Percentiles rank a stretch among this genome's conserved stretches.
These are phyloP conservation scores for Actinomucor elegans DNA, from an alignment of 371 early-diverging fungal species.

Conservation along the genomic window DNA sequence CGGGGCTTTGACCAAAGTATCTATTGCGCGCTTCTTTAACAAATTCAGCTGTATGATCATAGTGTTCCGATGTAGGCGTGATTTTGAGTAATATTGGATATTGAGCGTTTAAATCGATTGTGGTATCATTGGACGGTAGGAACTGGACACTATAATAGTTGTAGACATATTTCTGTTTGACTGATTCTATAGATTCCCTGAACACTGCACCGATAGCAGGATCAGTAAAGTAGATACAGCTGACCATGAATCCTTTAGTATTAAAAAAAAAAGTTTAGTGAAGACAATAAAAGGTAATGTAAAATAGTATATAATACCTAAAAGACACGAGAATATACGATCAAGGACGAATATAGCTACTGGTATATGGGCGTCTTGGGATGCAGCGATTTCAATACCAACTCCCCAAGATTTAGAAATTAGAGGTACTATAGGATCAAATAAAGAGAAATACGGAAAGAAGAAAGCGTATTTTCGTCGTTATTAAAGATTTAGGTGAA, in stretches of 20 bases:
- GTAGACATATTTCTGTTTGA: conserved; percentile 31
- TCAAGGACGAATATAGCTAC: conserved; percentile 30
- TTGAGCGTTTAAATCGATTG: neutral
- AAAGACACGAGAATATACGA: conserved; percentile 24
- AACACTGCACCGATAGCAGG: conserved; percentile 28
- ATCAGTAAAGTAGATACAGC: conserved; percentile 37
- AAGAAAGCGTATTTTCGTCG: too few species aligned
- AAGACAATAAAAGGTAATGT: neutral
- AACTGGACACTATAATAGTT: conserved; percentile 27
- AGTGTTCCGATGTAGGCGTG: neutral
- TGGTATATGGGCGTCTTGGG: conserved; percentile 10
- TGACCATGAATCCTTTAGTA: conserved; percentile 30
- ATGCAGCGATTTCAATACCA: conserved; percentile 24
- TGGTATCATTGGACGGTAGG: too few species aligned
- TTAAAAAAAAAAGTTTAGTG: neutral
- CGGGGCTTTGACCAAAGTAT: neutral
- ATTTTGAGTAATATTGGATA: neutral
- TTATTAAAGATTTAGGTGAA: neutral
- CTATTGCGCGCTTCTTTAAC: neutral
- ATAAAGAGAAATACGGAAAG: neutral
- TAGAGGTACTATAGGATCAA: conserved; percentile 26
- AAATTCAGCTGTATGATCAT: neutral
- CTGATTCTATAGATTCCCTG: neutral
- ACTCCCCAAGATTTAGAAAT: conserved; percentile 38
- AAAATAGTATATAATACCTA: conserved; percentile 25